Conservation (phyloP, 2,329 filamentous ascomycete genomes). For the Chaetomium globosum region DNA sequence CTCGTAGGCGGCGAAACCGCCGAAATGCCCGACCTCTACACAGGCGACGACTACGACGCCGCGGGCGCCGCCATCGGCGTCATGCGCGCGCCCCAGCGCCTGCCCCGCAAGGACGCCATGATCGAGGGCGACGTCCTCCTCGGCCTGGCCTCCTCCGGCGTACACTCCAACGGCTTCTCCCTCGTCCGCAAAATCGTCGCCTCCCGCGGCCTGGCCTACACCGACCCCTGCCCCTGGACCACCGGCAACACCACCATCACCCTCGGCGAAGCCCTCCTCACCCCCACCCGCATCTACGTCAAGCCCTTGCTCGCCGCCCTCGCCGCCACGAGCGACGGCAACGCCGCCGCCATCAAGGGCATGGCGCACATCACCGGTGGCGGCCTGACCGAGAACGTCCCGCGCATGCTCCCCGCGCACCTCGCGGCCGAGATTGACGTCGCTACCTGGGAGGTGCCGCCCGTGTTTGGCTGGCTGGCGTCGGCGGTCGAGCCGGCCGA, state of each 20-base stretch:
- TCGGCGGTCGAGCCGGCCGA: slow-evolving; percentile 68
- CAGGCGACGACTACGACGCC: slow-evolving; percentile 86
- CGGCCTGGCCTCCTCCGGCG: slow-evolving; percentile 80
- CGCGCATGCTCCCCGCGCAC: slow-evolving; percentile 80
- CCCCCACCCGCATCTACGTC: slow-evolving; percentile 93
- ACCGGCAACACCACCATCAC: slow-evolving; percentile 38
- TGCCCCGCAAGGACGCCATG: slow-evolving; percentile 80
- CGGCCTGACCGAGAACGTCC: slow-evolving; percentile 89
- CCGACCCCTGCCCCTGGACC: slow-evolving; percentile 76
- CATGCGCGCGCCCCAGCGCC: slow-evolving; percentile 67
- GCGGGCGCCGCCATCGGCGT: slow-evolving; percentile 88
- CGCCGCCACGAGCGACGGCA: slow-evolving; percentile 49
- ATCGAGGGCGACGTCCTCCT: slow-evolving; percentile 79
- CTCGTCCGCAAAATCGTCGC: slow-evolving; percentile 90
- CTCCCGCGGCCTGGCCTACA: slow-evolving; percentile 69
- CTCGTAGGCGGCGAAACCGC: slow-evolving; percentile 97
- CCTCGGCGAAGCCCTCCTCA: slow-evolving; percentile 77
- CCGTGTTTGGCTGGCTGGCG: slow-evolving; percentile 88
- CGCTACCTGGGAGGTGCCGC: slow-evolving; percentile 71
- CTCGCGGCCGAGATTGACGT: slow-evolving; percentile 83
- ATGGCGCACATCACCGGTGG: slow-evolving; percentile 97
- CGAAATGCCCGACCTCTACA: slow-evolving; percentile 96
- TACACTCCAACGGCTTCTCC: slow-evolving; percentile 97
- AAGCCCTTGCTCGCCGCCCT: slow-evolving; percentile 71
- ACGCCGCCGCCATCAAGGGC: slow-evolving; percentile 86